These are phyloP conservation scores for Acanthamoeba castellanii DNA, from an alignment of 208 protist genomes.

Conservation along the genomic window DNA sequence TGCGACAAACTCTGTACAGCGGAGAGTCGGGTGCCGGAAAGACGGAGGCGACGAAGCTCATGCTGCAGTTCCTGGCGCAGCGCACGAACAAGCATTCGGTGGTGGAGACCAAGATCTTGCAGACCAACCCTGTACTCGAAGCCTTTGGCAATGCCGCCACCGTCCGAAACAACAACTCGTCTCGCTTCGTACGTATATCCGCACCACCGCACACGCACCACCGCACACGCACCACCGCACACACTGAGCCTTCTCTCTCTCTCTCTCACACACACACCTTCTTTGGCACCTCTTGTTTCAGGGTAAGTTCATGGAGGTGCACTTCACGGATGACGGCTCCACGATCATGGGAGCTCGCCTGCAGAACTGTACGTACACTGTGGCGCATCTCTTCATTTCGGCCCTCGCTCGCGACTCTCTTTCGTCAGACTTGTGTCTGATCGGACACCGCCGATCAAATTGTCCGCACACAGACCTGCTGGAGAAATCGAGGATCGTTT, in stretches of 20 bases:
- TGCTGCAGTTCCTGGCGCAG: constrained; percentile 68
- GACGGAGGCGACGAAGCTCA: constrained; percentile 87
- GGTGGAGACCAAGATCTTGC: constrained; percentile 84
- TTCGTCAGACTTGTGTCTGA: no score
- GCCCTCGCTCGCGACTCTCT: no score
- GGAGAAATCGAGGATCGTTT: constrained; percentile 91
- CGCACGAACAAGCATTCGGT: constrained; percentile 77
- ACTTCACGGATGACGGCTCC: constrained; percentile 80
- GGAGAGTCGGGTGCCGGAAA: constrained; percentile 89
- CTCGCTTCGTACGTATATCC: constrained; percentile 85
- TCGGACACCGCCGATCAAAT: no score
- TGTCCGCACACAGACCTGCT: constrained; percentile 79
- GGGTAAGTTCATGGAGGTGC: constrained; percentile 88
- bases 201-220: neutral
- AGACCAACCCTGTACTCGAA: constrained; percentile 86
- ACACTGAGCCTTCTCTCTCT: neutral
- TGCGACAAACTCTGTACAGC: constrained; percentile 59
- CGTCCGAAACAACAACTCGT: constrained; percentile 89
- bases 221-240: no score
- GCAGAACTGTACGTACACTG: constrained; percentile 75
- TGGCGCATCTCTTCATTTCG: neutral
- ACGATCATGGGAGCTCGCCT: constrained; percentile 79
- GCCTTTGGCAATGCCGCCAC: constrained; percentile 88
- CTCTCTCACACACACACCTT: neutral
- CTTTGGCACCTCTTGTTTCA: constrained; percentile 75